Conservation (phyloP, 352 stramenopile species). For the Globisporangium polare region DNA sequence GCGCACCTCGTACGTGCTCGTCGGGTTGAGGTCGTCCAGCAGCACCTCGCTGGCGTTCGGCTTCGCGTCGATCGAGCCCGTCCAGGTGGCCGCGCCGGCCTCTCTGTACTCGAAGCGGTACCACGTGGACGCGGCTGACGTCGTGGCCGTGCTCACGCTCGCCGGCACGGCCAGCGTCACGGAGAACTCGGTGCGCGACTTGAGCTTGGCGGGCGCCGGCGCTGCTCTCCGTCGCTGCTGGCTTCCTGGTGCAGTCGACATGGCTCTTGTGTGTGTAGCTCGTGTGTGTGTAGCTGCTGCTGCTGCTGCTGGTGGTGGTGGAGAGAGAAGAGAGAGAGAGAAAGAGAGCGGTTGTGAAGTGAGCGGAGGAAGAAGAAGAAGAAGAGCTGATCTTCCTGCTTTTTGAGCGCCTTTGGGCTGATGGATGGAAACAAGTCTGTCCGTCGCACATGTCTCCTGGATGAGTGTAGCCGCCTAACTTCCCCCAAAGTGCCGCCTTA, state of each 20-base stretch:
- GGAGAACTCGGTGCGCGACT: conserved; percentile 77
- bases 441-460: neutral
- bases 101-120: conserved; percentile 79
- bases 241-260: neutral
- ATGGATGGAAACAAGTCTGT: conserved; percentile 4
- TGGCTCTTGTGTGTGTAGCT: neutral
- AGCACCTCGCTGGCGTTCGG: conserved; percentile 41
- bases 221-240: conserved; percentile 6
- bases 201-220: conserved; percentile 65
- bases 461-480: neutral
- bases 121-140: conserved; percentile 20
- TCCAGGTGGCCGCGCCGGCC: conserved; percentile 39
- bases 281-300: neutral
- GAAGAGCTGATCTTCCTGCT: neutral
- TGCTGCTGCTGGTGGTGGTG: too few species aligned
- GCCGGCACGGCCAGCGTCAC: conserved; percentile 61
- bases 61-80: conserved; percentile 36
- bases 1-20: conserved; percentile 85
- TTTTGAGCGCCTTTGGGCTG: neutral
- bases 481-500: neutral
- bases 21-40: conserved; percentile 85
- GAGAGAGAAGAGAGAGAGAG: neutral
- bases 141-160: conserved; percentile 7
- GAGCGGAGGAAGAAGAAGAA: neutral
- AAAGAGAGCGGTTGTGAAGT: neutral